Conservation (phyloP, 148 eudicot genomes). For the Amaranthus palmeri region DNA sequence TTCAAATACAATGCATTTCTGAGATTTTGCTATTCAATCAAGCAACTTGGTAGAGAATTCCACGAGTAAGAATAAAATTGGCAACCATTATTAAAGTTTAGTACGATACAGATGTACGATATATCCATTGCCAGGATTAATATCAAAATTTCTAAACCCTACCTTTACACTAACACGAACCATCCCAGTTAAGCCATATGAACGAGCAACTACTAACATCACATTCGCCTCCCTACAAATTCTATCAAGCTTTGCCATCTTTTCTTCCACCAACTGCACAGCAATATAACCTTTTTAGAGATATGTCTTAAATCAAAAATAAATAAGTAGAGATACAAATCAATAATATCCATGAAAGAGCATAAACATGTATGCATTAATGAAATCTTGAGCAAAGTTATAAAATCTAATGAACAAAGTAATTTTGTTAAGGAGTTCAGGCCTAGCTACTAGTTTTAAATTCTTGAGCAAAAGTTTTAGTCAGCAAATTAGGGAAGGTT, state of each 20-base stretch:
- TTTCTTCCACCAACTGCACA: slow-evolving; percentile 73
- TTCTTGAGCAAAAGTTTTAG: too few species aligned
- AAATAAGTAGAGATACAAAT: too few species aligned
- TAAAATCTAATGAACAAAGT: too few species aligned
- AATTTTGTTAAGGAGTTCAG: too few species aligned
- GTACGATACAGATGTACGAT: background rate
- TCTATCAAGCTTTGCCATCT: slow-evolving; percentile 80
- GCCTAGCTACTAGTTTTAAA: too few species aligned
- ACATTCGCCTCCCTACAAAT: slow-evolving; percentile 85
- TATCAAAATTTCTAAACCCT: background rate
- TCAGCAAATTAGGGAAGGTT: too few species aligned
- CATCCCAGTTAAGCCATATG: slow-evolving; percentile 91
- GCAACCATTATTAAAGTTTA: background rate
- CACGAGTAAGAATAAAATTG: slow-evolving; percentile 1
- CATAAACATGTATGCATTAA: too few species aligned
- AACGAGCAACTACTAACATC: slow-evolving; percentile 69
- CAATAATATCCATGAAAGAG: background rate
- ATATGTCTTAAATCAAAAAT: background rate
- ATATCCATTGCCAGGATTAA: background rate
- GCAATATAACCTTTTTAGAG: background rate
- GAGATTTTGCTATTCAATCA: background rate
- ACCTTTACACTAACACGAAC: slow-evolving; percentile 96
- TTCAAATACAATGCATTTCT: background rate
- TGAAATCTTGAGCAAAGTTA: too few species aligned
- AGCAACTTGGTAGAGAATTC: background rate